Base-by-base conservation (phyloP, 1,139 yeast genomes). In the Kurtzmaniella quercitrusa region DNA sequence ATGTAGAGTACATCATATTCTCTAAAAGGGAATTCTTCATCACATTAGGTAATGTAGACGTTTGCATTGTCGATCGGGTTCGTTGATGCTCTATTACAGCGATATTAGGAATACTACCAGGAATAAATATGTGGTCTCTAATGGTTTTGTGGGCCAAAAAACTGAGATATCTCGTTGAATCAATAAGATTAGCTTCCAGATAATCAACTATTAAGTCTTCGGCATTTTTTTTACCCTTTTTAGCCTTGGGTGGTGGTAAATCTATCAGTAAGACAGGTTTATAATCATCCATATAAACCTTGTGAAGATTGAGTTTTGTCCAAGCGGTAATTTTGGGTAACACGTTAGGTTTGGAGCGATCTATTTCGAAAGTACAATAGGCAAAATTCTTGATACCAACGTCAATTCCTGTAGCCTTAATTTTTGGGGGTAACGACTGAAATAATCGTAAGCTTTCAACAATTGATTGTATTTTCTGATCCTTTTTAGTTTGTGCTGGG, bases 11-110 rank as follows among this genome's bases (percentile, higher is more conserved):
- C 17, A 53, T 21, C 57, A 53, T 53, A 36, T 51, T 47, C 38
- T 53, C 57, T 21, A 53, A 41, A 8, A 51, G 36, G 38, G 39
- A 48, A 39, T 52, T 53, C 3, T 49, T 44, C 40, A 52, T 49
- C 17, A 53, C 54, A 25, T 50, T 51, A 19, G 57, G 57, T 15
- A 53, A 40, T 11, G 57, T 52, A 33, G 49, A 48, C 14, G 46
- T 33, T 39, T 47, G 45, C 29, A 43, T 27, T 38, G 42, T 43
- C 27, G 55, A 49, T 40, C 56, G 39, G 7, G 56, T 52, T 8
- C 57, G 39, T 45, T 53, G 57, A 42, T 48, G 50, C 36, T 53
- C 57, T 6, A 53, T 44, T 2, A 43, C 31, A n/a, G 39, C 47
- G 8, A 45, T 25, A 7, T 43, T 21, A 8, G 48, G 47, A 11